Base-by-base conservation (phyloP, 495 filamentous ascomycete genomes). In the Hyaloscypha finlandica region DNA sequence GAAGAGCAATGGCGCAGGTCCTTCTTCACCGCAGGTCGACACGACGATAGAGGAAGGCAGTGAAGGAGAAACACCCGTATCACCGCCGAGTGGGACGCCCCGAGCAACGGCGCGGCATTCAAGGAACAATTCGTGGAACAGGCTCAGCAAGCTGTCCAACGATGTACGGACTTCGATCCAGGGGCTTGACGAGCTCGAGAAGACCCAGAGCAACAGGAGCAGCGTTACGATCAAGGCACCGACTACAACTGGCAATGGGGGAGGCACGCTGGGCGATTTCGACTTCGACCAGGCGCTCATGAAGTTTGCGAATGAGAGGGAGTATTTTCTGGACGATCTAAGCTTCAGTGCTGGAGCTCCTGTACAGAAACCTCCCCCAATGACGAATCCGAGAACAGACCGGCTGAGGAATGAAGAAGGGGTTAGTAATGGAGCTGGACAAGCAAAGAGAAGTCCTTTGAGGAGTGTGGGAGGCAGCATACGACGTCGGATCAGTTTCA, bases 301-400 rank as follows among this genome's bases (percentile, higher is more conserved):
- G 62, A 98, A 97, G 76, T 99, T 99, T 78, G 92, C 95, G 51
- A 90, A 90, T 57, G 95, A 97, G 78, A 83, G 95, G 69, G 95
- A 99, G 70, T 90, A 89, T 67, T 98, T 99, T 75, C 75, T 99
- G 71, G 92, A 96, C 62, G 95, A 99, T 76, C 82, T 97, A 68
- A 92, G 89, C 73, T 90, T 97, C 76, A 94, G 86, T 71, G 93
- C 94, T 25, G 95, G 94, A 54, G 91, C 91, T 9, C 88, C 92
- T 25, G 81, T 88, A 31, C 87, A 89, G 73, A 84, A 86, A 25
- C 86, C 88, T 32, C 84, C 83, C 31, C 88, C 89, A 54, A 88
- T 90, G 79, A 87, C 90, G 63, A 64, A 61, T 58, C 64, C 65
- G 9, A 88, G 90, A 66, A 86, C 93, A 14, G 90, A 95, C 77